Conservation (phyloP, 805 yeast genomes). For the Sugiyamaella americana region DNA sequence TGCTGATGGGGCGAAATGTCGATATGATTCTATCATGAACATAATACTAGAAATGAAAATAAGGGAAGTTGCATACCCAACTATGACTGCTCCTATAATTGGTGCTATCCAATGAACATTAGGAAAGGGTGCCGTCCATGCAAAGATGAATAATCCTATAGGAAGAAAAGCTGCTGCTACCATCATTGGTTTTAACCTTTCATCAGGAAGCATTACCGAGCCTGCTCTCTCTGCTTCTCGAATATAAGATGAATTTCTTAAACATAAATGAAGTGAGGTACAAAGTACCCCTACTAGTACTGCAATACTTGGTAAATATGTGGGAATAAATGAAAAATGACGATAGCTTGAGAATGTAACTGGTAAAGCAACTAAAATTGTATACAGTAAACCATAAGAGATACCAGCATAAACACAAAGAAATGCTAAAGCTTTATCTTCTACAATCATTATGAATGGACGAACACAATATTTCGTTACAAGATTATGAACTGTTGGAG, state of each 20-base stretch:
- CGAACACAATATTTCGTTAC: slow-evolving; percentile 25
- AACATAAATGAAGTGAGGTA: neutral
- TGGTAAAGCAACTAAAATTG: slow-evolving; percentile 29
- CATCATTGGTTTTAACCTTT: slow-evolving; percentile 9
- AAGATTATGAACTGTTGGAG: slow-evolving; percentile 35
- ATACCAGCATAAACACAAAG: slow-evolving; percentile 28
- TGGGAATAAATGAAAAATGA: slow-evolving; percentile 2
- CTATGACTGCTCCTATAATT: slow-evolving; percentile 5
- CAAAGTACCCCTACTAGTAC: slow-evolving; percentile 5
- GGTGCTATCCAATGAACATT: slow-evolving; percentile 14
- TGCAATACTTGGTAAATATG: slow-evolving; percentile 8
- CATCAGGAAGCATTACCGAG: slow-evolving; percentile 1
- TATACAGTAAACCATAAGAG: slow-evolving; percentile 29
- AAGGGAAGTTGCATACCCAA: slow-evolving; percentile 12
- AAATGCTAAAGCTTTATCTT: slow-evolving; percentile 29
- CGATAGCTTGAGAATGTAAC: slow-evolving; percentile 18
- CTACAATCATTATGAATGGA: slow-evolving; percentile 23
- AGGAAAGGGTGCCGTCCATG: slow-evolving; percentile 13
- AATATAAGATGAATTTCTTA: neutral
- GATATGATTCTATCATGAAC: slow-evolving; percentile 10
- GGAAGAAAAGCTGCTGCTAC: slow-evolving; percentile 7
- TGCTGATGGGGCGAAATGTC: slow-evolving; percentile 12
- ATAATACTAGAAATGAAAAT: slow-evolving; percentile 10
- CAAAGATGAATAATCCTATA: slow-evolving; percentile 15
- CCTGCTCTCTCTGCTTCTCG: slow-evolving; percentile 1